Evolutionary conservation across 2,329 filamentous ascomycete genomes (phyloP).

Genomic region (Iodosphaeria phyllophila): DNA sequence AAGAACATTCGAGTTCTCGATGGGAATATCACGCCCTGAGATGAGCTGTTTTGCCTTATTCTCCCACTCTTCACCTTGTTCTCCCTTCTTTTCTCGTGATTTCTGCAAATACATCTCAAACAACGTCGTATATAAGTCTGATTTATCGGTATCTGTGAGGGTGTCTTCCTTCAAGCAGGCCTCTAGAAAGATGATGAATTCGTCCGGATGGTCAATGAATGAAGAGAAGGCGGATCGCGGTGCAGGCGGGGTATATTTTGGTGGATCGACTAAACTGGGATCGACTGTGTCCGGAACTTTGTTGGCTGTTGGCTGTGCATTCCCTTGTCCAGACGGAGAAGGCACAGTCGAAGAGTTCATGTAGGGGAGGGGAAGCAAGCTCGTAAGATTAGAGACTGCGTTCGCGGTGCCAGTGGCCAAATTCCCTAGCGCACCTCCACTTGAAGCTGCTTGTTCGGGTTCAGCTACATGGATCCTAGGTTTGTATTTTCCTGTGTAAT

Average conservation of each 20-base stretch:
- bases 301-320: slow-evolving; percentile 29
- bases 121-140: slow-evolving; percentile 81
- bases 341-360: slow-evolving; percentile 47
- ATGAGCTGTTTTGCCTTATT: slow-evolving; percentile 79
- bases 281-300: slow-evolving; percentile 33
- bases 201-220: slow-evolving; percentile 82
- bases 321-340: slow-evolving; percentile 30
- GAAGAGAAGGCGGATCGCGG: slow-evolving; percentile 86
- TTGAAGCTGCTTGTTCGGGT: slow-evolving; percentile 16
- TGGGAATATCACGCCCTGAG: slow-evolving; percentile 60
- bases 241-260: slow-evolving; percentile 59
- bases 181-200: slow-evolving; percentile 87
- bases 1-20: slow-evolving; percentile 88
- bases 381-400: slow-evolving; percentile 72
- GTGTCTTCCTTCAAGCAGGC: slow-evolving; percentile 58
- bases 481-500: slow-evolving; percentile 73
- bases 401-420: slow-evolving; percentile 43
- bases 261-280: slow-evolving; percentile 22
- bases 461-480: slow-evolving; percentile 43
- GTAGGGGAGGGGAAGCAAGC: slow-evolving; percentile 68
- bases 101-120: slow-evolving; percentile 98
- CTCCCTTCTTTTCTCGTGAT: slow-evolving; percentile 54
- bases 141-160: slow-evolving; percentile 55
- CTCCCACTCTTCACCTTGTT: slow-evolving; percentile 62
- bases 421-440: slow-evolving; percentile 15